Evolutionary conservation across 2,329 filamentous ascomycete genomes (phyloP).

Genomic region (Aspergillus fumigatiaffinis): DNA sequence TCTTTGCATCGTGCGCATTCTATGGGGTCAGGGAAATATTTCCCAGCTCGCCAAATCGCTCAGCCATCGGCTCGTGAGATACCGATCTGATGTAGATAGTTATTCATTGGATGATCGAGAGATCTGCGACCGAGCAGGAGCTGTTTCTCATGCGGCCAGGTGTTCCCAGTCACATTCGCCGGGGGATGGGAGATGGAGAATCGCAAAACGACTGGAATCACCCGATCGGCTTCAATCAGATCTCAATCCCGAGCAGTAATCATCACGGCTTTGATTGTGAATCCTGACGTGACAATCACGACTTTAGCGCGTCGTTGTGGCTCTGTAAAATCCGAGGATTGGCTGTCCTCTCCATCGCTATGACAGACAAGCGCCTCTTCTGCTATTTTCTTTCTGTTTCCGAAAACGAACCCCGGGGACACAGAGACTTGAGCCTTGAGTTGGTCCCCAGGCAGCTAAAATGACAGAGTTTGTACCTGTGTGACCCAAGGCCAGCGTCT

Average conservation of each 20-base stretch:
- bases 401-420: too few relatives aligned
- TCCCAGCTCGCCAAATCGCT: background rate
- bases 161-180: background rate
- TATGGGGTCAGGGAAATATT: conserved; percentile 1
- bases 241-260: background rate
- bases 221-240: background rate
- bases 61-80: background rate
- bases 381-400: too few relatives aligned
- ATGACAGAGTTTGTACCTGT: background rate
- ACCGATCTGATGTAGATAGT: background rate
- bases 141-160: background rate
- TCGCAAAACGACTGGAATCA: background rate
- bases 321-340: background rate
- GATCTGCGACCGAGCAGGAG: background rate
- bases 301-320: background rate
- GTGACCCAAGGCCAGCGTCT: background rate
- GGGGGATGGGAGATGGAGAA: background rate
- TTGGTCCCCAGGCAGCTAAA: background rate
- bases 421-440: background rate
- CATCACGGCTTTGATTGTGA: background rate
- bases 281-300: background rate
- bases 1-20: conserved; percentile 11
- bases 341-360: background rate
- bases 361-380: background rate
- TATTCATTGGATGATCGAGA: background rate